Percentiles rank a stretch among this genome's conserved stretches.
phyloP scores from a whole-genome alignment of 257 asterid genomes.

The Nicotiana tomentosiformis region DNA sequence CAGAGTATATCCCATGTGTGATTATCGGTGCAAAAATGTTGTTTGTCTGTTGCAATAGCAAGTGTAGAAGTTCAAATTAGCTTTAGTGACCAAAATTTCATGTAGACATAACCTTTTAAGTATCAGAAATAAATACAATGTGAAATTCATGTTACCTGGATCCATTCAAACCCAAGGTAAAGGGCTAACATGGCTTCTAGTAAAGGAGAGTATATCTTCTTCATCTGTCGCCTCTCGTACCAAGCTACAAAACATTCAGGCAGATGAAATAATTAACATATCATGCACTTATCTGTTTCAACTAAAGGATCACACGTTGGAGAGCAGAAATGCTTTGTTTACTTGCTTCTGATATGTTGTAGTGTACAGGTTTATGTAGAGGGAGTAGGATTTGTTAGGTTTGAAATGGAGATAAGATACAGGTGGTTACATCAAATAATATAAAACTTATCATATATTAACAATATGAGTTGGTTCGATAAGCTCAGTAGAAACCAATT shows the following conservation, averaged over 20 bases:
- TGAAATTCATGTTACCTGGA: slow-evolving; percentile 47
- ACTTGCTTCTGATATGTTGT: too few species aligned
- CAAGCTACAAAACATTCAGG: slow-evolving; percentile 53
- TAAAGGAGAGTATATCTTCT: slow-evolving; percentile 88
- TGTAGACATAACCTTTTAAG: background rate
- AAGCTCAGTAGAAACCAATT: background rate
- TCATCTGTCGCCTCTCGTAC: slow-evolving; percentile 89
- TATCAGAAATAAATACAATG: background rate
- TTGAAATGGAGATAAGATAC: too few species aligned
- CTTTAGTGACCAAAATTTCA: background rate
- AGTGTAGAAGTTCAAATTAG: background rate
- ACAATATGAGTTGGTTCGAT: too few species aligned
- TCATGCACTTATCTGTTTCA: too few species aligned
- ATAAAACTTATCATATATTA: too few species aligned
- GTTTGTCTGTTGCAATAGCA: slow-evolving; percentile 44
- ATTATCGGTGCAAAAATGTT: slow-evolving; percentile 83
- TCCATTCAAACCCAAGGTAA: slow-evolving; percentile 96
- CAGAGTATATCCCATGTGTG: slow-evolving; percentile 88
- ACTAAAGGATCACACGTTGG: too few species aligned
- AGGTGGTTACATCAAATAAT: too few species aligned
- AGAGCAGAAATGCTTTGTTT: too few species aligned
- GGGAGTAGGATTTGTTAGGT: too few species aligned
- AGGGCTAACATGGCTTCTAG: slow-evolving; percentile 79
- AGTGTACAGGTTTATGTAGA: too few species aligned
- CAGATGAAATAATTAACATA: background rate